Conservation (phyloP, 768 basidiomycete genomes). For the Russula ochroleuca region DNA sequence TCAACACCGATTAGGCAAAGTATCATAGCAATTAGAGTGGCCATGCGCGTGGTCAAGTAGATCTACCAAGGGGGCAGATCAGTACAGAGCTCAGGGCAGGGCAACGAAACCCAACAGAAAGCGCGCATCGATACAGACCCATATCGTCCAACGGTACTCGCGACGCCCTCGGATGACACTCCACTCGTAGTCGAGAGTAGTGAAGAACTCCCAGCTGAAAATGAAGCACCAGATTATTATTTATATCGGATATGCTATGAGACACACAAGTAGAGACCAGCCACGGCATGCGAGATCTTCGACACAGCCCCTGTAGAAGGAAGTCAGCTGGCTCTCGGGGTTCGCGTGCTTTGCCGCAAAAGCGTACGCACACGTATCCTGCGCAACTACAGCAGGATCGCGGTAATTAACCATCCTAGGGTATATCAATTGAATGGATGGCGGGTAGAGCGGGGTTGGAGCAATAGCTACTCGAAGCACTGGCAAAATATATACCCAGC, state of each 20-base stretch:
- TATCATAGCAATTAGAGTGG: neutral
- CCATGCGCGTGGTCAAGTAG: neutral
- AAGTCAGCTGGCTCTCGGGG: neutral
- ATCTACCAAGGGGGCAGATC: neutral
- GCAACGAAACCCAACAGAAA: neutral
- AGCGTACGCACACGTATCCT: neutral
- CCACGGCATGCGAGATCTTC: neutral
- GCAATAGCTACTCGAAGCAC: neutral
- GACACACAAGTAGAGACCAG: conserved; percentile 6
- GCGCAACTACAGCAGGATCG: neutral
- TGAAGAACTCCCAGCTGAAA: neutral
- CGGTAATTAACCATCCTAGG: neutral
- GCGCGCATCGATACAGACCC: neutral
- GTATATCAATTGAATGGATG: too few species aligned
- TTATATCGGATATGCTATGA: neutral
- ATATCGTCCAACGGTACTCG: neutral
- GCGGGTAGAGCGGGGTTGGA: neutral
- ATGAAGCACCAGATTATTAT: neutral
- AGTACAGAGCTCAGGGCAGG: neutral
- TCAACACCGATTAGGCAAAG: neutral
- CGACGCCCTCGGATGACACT: neutral
- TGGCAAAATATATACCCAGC: neutral
- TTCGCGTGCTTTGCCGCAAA: neutral
- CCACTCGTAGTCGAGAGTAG: too few species aligned
- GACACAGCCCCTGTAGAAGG: neutral